Conservation (phyloP, 1,139 yeast genomes). For the Nadsonia commutata region DNA sequence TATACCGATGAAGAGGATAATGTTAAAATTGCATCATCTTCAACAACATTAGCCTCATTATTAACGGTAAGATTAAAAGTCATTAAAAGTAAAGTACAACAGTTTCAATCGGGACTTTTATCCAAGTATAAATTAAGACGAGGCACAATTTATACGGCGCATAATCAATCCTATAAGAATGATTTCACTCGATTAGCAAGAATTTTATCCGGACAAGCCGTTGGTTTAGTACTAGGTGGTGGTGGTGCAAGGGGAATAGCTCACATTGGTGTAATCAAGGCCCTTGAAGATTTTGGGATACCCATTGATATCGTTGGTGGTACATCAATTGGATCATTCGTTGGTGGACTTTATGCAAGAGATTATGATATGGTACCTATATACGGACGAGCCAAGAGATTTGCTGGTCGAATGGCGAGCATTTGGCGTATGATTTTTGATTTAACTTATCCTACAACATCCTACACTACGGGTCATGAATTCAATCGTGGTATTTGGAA, state of each 20-base stretch:
- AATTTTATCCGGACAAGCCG: constrained; percentile 79
- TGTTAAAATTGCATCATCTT: neutral
- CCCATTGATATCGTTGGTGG: constrained; percentile 94
- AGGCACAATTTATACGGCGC: constrained; percentile 28
- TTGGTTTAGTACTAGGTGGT: constrained; percentile 89
- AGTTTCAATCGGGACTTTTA: constrained; percentile 21
- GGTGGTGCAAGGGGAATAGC: constrained; percentile 96
- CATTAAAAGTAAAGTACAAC: constrained; percentile 20
- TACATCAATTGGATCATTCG: constrained; percentile 89
- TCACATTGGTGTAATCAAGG: constrained; percentile 83
- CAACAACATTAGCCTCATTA: constrained; percentile 1
- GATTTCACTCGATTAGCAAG: constrained; percentile 86
- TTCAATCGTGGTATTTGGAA: constrained; percentile 96
- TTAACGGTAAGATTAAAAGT: constrained; percentile 12
- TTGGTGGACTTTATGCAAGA: constrained; percentile 87
- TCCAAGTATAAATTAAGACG: constrained; percentile 19
- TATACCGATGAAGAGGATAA: neutral
- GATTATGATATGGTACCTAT: constrained; percentile 86
- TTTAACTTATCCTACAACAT: constrained; percentile 82
- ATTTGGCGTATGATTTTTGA: constrained; percentile 77
- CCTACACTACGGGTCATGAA: constrained; percentile 94
- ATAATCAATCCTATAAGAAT: constrained; percentile 50
- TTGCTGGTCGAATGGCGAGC: constrained; percentile 69
- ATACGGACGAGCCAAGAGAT: constrained; percentile 78
- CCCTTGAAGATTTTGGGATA: constrained; percentile 84